Percentiles rank a stretch among this genome's conserved stretches.
Evolutionary conservation across 352 stramenopile genomes (phyloP).

Genomic region (Phytophthora macrochlamydospora): DNA sequence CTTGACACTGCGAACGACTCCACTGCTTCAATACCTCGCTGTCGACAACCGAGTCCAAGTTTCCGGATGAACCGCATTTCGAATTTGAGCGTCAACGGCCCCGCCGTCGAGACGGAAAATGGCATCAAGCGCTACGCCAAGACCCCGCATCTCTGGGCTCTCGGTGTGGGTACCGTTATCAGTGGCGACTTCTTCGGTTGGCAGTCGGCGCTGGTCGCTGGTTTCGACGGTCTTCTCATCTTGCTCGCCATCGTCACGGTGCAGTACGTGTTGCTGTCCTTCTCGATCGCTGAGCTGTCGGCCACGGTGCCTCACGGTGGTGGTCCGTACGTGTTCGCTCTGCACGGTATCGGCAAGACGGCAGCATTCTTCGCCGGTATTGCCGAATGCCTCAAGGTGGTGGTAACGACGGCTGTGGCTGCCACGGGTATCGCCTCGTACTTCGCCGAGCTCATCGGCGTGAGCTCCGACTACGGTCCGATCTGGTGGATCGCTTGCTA

Average conservation of each 20-base stretch:
- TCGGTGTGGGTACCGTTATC: constrained; percentile 63
- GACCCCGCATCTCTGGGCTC: constrained; percentile 60
- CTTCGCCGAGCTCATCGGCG: constrained; percentile 46
- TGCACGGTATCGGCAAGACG: constrained; percentile 48
- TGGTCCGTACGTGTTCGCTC: constrained; percentile 60
- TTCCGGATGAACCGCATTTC: constrained; percentile 22
- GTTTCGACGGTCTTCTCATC: constrained; percentile 47
- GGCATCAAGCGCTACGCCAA: constrained; percentile 51
- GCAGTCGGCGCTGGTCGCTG: constrained; percentile 40
- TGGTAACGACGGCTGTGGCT: constrained; percentile 56
- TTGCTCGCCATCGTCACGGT: constrained; percentile 61
- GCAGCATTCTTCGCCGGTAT: constrained; percentile 58
- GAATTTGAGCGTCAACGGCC: constrained; percentile 22
- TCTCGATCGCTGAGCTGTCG: constrained; percentile 68
- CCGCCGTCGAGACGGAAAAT: constrained; percentile 10
- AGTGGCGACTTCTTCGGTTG: constrained; percentile 64
- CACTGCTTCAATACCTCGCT: background rate
- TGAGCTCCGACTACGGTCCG: constrained; percentile 30
- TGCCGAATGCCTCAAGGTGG: constrained; percentile 56
- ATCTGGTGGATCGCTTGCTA: constrained; percentile 59
- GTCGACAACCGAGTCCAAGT: constrained; percentile 3
- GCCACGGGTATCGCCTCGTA: constrained; percentile 59
- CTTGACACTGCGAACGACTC: background rate
- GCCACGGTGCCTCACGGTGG: constrained; percentile 46
- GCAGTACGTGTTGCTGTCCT: constrained; percentile 62